Conservation (phyloP, 495 filamentous ascomycete genomes). For the Tuber aestivum region DNA sequence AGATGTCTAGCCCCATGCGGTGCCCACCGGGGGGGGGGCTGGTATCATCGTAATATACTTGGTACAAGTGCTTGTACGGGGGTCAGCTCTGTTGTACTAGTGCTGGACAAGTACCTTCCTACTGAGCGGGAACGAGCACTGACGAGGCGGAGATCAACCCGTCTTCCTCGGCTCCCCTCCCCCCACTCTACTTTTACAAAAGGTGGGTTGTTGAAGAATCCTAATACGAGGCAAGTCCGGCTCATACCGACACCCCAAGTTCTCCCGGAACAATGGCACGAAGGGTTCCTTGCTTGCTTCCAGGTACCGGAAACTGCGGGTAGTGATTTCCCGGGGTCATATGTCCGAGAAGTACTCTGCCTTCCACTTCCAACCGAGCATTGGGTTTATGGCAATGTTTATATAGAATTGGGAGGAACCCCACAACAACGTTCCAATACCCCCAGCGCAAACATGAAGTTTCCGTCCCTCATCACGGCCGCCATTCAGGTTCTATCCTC, state of each 20-base stretch:
- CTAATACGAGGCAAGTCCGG: too few relatives aligned
- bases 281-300: neutral
- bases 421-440: neutral
- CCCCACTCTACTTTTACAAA: neutral
- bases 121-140: too few relatives aligned
- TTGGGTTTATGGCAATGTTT: neutral
- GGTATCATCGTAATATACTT: too few relatives aligned
- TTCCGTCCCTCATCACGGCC: neutral
- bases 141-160: too few relatives aligned
- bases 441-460: neutral
- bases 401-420: neutral
- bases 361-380: neutral
- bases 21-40: too few relatives aligned
- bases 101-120: too few relatives aligned
- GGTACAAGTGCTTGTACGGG: too few relatives aligned
- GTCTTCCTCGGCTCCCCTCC: too few relatives aligned
- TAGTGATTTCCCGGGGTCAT: neutral
- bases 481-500: neutral
- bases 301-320: neutral
- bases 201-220: neutral
- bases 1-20: too few relatives aligned
- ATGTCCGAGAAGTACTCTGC: neutral
- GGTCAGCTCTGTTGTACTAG: too few relatives aligned
- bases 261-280: neutral
- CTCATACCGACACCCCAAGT: neutral